Evolutionary conservation across 2,329 filamentous ascomycete genomes (phyloP).

Genomic region (Colletotrichum tofieldiae): DNA sequence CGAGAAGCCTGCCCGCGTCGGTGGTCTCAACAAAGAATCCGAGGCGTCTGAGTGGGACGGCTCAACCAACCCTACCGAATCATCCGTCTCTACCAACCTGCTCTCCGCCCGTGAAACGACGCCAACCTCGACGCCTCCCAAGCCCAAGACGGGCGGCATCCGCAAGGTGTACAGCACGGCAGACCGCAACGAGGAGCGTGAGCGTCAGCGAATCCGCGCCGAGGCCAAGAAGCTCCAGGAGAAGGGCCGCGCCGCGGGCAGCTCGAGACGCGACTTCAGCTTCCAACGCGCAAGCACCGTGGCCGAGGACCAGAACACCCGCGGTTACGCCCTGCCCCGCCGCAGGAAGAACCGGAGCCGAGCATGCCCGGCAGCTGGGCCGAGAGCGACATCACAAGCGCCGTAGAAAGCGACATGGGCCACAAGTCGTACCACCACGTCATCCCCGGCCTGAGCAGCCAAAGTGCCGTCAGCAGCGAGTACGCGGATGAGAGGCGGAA

Average conservation of each 20-base stretch:
- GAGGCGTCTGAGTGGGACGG: conserved; percentile 88
- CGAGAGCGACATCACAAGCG: conserved; percentile 56
- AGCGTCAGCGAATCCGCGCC: conserved; percentile 68
- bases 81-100: conserved; percentile 75
- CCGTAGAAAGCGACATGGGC: conserved; percentile 63
- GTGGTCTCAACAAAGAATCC: conserved; percentile 86
- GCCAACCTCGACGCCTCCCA: conserved; percentile 69
- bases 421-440: conserved; percentile 72
- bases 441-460: conserved; percentile 65
- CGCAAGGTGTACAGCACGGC: conserved; percentile 75
- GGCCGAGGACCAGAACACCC: conserved; percentile 50
- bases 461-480: conserved; percentile 52
- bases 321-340: conserved; percentile 43
- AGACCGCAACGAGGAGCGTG: conserved; percentile 67
- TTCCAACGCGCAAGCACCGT: conserved; percentile 62
- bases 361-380: conserved; percentile 55
- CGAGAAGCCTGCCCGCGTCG: conserved; percentile 89
- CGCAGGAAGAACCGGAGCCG: conserved; percentile 45
- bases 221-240: conserved; percentile 72
- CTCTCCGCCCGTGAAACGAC: conserved; percentile 71
- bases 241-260: conserved; percentile 59
- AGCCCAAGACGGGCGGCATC: conserved; percentile 63
- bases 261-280: conserved; percentile 66
- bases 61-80: conserved; percentile 76
- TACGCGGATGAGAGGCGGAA: conserved; percentile 62